Evolutionary conservation across 495 filamentous ascomycete genomes (phyloP).

Genomic region (Trichocladium antarcticum): DNA sequence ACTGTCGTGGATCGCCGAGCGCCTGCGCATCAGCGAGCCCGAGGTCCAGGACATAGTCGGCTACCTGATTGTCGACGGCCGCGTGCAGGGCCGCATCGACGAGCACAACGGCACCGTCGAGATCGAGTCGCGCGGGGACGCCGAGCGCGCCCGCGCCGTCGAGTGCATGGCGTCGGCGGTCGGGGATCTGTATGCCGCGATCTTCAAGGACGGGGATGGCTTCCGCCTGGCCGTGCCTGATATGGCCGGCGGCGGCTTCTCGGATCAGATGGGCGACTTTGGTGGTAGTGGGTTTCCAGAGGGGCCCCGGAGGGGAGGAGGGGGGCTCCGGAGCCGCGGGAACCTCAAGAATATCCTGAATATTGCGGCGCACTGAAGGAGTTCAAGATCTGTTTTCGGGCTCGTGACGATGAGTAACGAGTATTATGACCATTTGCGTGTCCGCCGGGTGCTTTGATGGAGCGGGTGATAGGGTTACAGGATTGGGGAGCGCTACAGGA

Average conservation of each 20-base stretch:
- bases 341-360: not conserved
- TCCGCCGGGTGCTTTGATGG: not conserved
- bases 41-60: constrained; percentile 92
- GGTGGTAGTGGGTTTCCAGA: not conserved
- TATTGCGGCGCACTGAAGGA: not conserved
- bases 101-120: constrained; percentile 74
- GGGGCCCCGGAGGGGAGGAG: not conserved
- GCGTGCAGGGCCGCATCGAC: constrained; percentile 79
- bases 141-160: constrained; percentile 62
- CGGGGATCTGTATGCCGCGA: constrained; percentile 47
- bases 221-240: constrained; percentile 33
- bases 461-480: not conserved
- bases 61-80: constrained; percentile 82
- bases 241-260: not conserved
- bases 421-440: constrained; percentile 1
- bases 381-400: not conserved
- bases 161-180: constrained; percentile 62
- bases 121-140: constrained; percentile 63
- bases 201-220: constrained; percentile 64
- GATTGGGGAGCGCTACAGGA: not conserved
- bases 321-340: not conserved
- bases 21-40: constrained; percentile 67
- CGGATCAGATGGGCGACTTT: constrained; percentile 7
- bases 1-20: constrained; percentile 70
- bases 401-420: not conserved